Evolutionary conservation across 805 yeast species (phyloP), one percentile per base, ranked within the genome.

Genomic region (Kodamaea kaohsiungensis): DNA sequence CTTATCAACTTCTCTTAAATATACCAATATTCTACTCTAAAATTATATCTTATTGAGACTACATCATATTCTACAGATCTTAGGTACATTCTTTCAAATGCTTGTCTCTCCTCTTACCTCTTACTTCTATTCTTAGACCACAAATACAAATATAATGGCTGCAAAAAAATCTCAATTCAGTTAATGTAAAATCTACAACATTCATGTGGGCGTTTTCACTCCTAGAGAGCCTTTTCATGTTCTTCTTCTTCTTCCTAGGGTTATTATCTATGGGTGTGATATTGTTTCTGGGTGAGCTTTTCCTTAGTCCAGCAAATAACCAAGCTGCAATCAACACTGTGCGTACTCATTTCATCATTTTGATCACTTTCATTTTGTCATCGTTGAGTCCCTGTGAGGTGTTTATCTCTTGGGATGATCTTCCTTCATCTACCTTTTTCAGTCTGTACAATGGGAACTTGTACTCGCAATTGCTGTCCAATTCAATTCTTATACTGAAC

Each of bases 401-500:
- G 3, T 67, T 79, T 38, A 62, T 89, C 9, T 77, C 88, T 0
- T 78, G 80, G 47, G 82, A 77, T 59, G 22, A 47, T 15, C 42
- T 48, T 10, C 66, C 70, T 25, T 52, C 73, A 5, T 51, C 48
- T 22, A 15, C 43, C 37, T 9, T 30, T 27, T 59, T 57, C 48
- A 38, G 30, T 18, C 48, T 35, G 37, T 53, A 40, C 12, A 48
- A 43, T 42, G 45, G 49, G 9, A 38, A 46, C 22, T 45, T 59
- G 43, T 16, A 17, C 15, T 27, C 56, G n/a, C 48, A 19, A 17
- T 40, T 56, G 33, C 30, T 49, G 6, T 81, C 81, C 16, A 79
- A 84, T 39, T 78, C 89, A 0, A 79, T 93, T 1, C 67, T 87
- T 46, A 85, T 92, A 33, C 83, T 95, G n/a, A 93, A 93, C 66